A percentile compares a stretch with the other conserved stretches of the same genome.
These are phyloP conservation scores for Kwoniella europaea DNA, from an alignment of 768 basidiomycete genomes.

Conservation along the genomic window DNA sequence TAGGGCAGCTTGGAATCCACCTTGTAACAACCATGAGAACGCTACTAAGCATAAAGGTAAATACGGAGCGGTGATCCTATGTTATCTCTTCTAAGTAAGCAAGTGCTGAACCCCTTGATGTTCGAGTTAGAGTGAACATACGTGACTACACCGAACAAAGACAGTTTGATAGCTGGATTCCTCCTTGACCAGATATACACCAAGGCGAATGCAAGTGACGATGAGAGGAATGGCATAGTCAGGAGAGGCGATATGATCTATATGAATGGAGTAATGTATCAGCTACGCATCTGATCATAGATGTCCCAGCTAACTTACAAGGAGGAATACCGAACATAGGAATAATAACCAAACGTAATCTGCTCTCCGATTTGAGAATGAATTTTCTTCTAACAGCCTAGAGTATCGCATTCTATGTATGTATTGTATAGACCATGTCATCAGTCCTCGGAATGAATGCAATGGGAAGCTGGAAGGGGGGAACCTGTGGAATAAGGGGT, in stretches of 20 bases:
- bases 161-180: slow-evolving; percentile 93
- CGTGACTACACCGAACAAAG: slow-evolving; percentile 90
- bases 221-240: slow-evolving; percentile 90
- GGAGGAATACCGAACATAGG: slow-evolving; percentile 79
- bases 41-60: slow-evolving; percentile 88
- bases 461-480: not conserved
- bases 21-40: slow-evolving; percentile 65
- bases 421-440: slow-evolving; percentile 4
- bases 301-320: slow-evolving; percentile 64
- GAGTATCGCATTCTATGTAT: slow-evolving; percentile 86
- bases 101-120: not conserved
- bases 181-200: slow-evolving; percentile 97
- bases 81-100: not conserved
- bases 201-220: slow-evolving; percentile 88
- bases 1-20: slow-evolving; percentile 51
- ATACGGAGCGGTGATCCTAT: slow-evolving; percentile 84
- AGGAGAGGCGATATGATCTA: slow-evolving; percentile 83
- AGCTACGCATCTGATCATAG: not conserved
- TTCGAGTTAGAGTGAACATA: slow-evolving; percentile 23
- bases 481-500: not conserved
- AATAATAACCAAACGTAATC: slow-evolving; percentile 96
- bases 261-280: slow-evolving; percentile 51
- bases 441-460: not conserved
- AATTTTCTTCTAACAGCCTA: slow-evolving; percentile 94
- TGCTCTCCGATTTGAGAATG: slow-evolving; percentile 85